A percentile compares a stretch with the other conserved stretches of the same genome.
Evolutionary conservation across 2,329 filamentous ascomycete genomes (phyloP).

Genomic region (Pseudogymnoascus sp.): DNA sequence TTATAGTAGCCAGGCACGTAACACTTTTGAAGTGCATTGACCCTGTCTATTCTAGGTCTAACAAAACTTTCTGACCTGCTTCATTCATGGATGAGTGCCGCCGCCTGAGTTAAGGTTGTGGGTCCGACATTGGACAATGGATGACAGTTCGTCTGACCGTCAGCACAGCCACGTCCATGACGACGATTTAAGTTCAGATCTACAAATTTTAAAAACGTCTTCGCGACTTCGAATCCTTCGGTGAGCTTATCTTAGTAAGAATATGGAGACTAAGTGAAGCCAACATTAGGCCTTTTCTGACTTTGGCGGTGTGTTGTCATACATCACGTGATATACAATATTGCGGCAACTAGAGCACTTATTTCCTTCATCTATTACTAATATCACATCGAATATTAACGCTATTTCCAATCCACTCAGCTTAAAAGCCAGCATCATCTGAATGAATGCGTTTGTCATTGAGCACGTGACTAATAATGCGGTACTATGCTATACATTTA

Average conservation of each 20-base stretch:
- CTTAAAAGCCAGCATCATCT: background rate
- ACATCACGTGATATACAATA: background rate
- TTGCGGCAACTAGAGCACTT: background rate
- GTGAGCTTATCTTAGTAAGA: background rate
- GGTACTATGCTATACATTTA: background rate
- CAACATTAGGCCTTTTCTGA: background rate
- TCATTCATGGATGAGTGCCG: background rate
- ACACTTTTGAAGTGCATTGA: background rate
- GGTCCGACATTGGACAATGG: background rate
- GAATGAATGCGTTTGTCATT: no score
- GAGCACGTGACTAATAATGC: background rate
- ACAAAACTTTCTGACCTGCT: background rate
- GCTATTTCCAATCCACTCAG: background rate
- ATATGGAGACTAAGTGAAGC: background rate
- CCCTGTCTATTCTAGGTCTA: background rate
- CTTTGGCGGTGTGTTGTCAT: background rate
- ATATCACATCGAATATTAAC: background rate
- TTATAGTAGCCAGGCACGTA: conserved; percentile 2
- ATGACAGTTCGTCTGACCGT: background rate
- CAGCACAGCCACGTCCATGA: background rate
- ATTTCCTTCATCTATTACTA: background rate
- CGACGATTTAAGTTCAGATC: background rate
- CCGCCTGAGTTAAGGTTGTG: background rate
- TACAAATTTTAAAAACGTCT: background rate
- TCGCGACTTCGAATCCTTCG: background rate